These are phyloP conservation scores for Ceratobasidium papillatum DNA, from an alignment of 1,284 basidiomycete genomes.

Conservation along the genomic window DNA sequence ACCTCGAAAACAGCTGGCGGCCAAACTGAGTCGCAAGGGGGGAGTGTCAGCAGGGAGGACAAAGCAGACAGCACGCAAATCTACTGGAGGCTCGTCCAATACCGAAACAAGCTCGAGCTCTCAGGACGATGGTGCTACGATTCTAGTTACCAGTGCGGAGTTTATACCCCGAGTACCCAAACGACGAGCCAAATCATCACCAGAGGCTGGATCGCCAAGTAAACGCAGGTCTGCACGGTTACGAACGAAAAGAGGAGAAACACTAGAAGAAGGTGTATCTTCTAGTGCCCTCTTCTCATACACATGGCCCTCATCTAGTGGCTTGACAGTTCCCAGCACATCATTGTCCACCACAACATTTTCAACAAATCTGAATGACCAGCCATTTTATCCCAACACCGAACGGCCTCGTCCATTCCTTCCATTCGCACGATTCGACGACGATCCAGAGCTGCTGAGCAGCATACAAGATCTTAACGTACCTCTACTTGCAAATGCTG, in stretches of 20 bases:
- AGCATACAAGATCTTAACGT: constrained; percentile 38
- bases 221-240: constrained; percentile 22
- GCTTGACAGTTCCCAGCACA: constrained; percentile 1
- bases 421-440: constrained; percentile 36
- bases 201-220: background rate
- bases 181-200: background rate
- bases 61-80: constrained; percentile 17
- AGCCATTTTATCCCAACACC: constrained; percentile 35
- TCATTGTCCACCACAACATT: background rate
- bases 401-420: constrained; percentile 31
- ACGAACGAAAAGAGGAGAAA: constrained; percentile 4
- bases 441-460: constrained; percentile 34
- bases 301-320: constrained; percentile 13
- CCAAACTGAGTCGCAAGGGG: background rate
- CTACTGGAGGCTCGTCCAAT: background rate
- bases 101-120: background rate
- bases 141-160: constrained; percentile 25
- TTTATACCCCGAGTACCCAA: constrained; percentile 26
- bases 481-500: constrained; percentile 24
- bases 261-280: background rate
- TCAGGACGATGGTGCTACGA: background rate
- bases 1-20: constrained; percentile 4
- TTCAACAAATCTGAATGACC: background rate
- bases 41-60: background rate
- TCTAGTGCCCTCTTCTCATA: background rate